Base-by-base conservation (phyloP, 148 eudicot genomes). In the Polygonum aviculare region DNA sequence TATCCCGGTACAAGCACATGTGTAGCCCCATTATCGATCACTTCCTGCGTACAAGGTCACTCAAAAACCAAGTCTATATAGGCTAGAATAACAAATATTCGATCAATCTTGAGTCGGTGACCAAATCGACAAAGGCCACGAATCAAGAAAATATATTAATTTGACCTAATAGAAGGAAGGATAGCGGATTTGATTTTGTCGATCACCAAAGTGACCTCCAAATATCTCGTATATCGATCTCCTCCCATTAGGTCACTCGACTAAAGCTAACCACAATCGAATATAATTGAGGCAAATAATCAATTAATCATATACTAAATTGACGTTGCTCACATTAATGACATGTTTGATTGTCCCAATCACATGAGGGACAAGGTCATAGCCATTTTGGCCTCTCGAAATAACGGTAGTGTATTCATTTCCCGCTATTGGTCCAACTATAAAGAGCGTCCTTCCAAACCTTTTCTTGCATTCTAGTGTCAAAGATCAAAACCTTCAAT, bases 1-100 rank as follows among this genome's bases (percentile, higher is more conserved):
- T 72, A 76, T 26, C 85, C 80, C 0, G 82, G 82, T 22, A 83
- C 74, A 5, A 83, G 74, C 0, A 83, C 62, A 54, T 62, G 44
- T 18, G 47, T 75, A 0, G 80, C 85, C 2, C 85, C 82, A 0
- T 36, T 55, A 77, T 63, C 10, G 22, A 83, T 80, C 50, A 83
- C 48, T 79, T 83, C 82, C 82, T 82, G 70, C 71, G 9, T 10
- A 65, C 71, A 65, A 35, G 39, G 6, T 5, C 71, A 65, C 71
- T 36, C 71, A 15, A 81, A 45, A 1, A 5, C 4, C 8, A n/a
- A 31, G 16, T 47, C 51, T 63, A 63, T 31, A 26, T 26, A 26
- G 31, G 47, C 9, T 44, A 44, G 47, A 44, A 6, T 44, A 44
- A 44, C 44, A 40, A 26, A 26, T 26, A 26, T 26, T 26, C 31